Evolutionary conservation across 1,284 basidiomycete species (phyloP).

Genomic region (Leccinum pachyderme): DNA sequence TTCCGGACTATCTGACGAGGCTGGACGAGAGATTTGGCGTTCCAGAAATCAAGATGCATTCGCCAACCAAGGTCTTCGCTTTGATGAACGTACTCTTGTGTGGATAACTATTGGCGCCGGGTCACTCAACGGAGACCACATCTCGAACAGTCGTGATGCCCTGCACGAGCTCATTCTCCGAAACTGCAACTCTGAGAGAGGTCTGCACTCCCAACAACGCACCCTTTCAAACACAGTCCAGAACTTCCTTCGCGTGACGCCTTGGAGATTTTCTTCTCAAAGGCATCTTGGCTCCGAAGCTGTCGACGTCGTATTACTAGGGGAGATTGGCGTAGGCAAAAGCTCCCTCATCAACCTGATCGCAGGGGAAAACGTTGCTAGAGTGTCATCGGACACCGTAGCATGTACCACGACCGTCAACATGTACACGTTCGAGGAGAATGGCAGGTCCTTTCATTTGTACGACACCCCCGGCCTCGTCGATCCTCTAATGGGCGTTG

Average conservation of each 20-base stretch:
- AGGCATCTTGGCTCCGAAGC: not conserved
- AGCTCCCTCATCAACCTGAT: slow-evolving; percentile 32
- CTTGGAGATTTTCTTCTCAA: slow-evolving; percentile 8
- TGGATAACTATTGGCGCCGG: slow-evolving; percentile 1
- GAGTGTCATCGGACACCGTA: slow-evolving; percentile 23
- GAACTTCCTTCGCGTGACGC: slow-evolving; percentile 7
- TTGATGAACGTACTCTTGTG: slow-evolving; percentile 23
- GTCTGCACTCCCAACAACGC: slow-evolving; percentile 11
- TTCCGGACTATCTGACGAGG: slow-evolving; percentile 11
- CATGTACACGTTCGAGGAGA: slow-evolving; percentile 19
- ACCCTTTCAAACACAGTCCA: slow-evolving; percentile 16
- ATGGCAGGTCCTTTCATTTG: slow-evolving; percentile 23
- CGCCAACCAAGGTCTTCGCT: slow-evolving; percentile 11
- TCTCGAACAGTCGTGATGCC: slow-evolving; percentile 9
- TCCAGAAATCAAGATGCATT: slow-evolving; percentile 6
- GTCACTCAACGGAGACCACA: slow-evolving; percentile 3
- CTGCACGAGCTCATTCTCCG: slow-evolving; percentile 18
- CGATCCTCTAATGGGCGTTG: slow-evolving; percentile 32
- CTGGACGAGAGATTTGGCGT: slow-evolving; percentile 24
- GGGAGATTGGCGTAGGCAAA: slow-evolving; percentile 31
- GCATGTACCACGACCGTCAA: slow-evolving; percentile 18
- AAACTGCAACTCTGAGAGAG: slow-evolving; percentile 10
- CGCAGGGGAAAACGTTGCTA: slow-evolving; percentile 11
- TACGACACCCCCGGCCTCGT: slow-evolving; percentile 43
- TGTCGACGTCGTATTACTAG: slow-evolving; percentile 22